These are phyloP conservation scores for Boletus sensibilis DNA, from an alignment of 768 basidiomycete genomes.

Conservation along the genomic window DNA sequence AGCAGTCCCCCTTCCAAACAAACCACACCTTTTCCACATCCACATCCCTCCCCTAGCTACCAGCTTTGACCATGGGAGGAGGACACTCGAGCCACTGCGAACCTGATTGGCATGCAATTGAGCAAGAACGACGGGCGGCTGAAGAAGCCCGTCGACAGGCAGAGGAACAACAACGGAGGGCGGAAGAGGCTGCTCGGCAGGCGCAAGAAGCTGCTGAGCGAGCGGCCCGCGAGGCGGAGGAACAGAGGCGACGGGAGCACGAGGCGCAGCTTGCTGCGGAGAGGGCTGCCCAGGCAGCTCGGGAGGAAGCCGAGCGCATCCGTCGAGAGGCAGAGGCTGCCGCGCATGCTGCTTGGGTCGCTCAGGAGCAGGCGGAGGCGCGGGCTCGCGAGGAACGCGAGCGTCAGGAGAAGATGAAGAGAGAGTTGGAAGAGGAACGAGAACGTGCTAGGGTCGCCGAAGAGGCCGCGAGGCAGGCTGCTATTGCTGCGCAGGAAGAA, in stretches of 20 bases:
- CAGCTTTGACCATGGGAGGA: slow-evolving; percentile 22
- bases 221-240: slow-evolving; percentile 23
- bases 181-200: slow-evolving; percentile 20
- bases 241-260: slow-evolving; percentile 11
- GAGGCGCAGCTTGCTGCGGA: slow-evolving; percentile 22
- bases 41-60: neutral
- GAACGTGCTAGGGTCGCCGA: slow-evolving; percentile 15
- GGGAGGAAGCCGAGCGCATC: slow-evolving; percentile 24
- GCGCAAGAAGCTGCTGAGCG: slow-evolving; percentile 25
- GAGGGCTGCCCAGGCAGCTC: slow-evolving; percentile 24
- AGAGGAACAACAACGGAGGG: slow-evolving; percentile 18
- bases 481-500: slow-evolving; percentile 25
- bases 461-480: slow-evolving; percentile 26
- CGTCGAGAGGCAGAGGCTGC: slow-evolving; percentile 24
- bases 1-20: no score
- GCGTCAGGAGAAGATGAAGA: slow-evolving; percentile 16
- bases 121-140: slow-evolving; percentile 13
- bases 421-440: slow-evolving; percentile 24
- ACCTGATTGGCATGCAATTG: slow-evolving; percentile 26
- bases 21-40: neutral
- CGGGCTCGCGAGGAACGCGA: slow-evolving; percentile 25
- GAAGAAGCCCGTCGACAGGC: slow-evolving; percentile 24
- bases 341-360: slow-evolving; percentile 20
- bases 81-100: slow-evolving; percentile 25
- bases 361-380: slow-evolving; percentile 25